Conservation (phyloP, 805 yeast species). For the Barnettozyma vustinii region DNA sequence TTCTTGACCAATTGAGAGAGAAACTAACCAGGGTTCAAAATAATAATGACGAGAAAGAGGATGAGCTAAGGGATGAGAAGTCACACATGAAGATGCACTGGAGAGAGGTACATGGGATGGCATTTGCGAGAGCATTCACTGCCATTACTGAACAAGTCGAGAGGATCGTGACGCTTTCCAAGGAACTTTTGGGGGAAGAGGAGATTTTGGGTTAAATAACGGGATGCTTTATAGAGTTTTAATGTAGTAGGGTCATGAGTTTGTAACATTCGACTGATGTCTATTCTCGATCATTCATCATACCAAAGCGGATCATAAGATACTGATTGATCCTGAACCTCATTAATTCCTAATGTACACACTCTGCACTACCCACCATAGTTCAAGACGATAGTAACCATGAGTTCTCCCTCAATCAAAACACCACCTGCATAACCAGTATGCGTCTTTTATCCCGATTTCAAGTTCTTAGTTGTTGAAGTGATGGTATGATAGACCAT, state of each 20-base stretch:
- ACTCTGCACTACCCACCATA: background rate
- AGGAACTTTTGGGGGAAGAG: constrained; percentile 42
- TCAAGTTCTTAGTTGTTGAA: constrained; percentile 34
- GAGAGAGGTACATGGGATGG: constrained; percentile 45
- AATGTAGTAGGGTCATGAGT: background rate
- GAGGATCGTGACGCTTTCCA: constrained; percentile 31
- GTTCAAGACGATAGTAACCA: background rate
- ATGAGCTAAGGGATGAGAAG: constrained; percentile 5
- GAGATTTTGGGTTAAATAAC: constrained; percentile 8
- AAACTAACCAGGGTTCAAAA: constrained; percentile 10
- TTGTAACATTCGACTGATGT: background rate
- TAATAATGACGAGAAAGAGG: constrained; percentile 2
- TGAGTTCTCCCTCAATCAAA: background rate
- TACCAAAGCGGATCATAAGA: background rate
- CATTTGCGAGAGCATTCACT: constrained; percentile 43
- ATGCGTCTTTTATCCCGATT: constrained; percentile 4
- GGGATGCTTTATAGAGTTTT: background rate
- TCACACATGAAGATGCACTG: constrained; percentile 31
- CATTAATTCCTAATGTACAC: background rate
- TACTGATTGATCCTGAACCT: background rate
- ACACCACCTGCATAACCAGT: background rate
- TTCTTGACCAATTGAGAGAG: constrained; percentile 9
- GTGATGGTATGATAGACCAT: constrained; percentile 64
- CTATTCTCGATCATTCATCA: background rate
- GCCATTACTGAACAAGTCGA: constrained; percentile 39